These are phyloP conservation scores for Clarireedia sp. DNA, from an alignment of 2,329 filamentous ascomycete genomes.

Conservation along the genomic window DNA sequence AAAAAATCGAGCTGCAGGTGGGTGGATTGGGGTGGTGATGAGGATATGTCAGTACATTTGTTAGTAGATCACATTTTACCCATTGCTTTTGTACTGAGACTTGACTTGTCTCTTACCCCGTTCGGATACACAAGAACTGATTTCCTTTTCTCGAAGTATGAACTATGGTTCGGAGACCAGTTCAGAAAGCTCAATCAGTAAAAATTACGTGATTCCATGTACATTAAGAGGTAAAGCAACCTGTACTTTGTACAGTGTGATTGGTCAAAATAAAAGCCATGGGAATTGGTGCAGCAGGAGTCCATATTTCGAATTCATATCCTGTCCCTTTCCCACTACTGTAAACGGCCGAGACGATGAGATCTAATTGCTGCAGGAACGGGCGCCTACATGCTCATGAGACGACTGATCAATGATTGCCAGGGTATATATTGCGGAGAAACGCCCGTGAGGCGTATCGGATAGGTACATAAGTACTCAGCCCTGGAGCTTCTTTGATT, in stretches of 20 bases:
- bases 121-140: neutral
- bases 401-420: constrained; percentile 13
- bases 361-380: constrained; percentile 26
- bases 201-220: neutral
- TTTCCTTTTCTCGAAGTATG: constrained; percentile 14
- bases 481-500: constrained; percentile 22
- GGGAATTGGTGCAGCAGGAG: constrained; percentile 13
- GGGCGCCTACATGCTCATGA: constrained; percentile 25
- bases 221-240: neutral
- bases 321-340: constrained; percentile 17
- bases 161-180: neutral
- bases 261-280: constrained; percentile 16
- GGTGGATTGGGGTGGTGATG: constrained; percentile 14
- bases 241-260: constrained; percentile 11
- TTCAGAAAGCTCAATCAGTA: neutral
- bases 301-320: constrained; percentile 13
- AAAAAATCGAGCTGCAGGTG: constrained; percentile 18
- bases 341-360: constrained; percentile 15
- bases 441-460: constrained; percentile 12
- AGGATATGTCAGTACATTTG: constrained; percentile 16
- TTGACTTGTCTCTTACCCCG: constrained; percentile 6
- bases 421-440: constrained; percentile 17
- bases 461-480: constrained; percentile 17
- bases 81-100: constrained; percentile 6
- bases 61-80: constrained; percentile 4